These are phyloP conservation scores for Castanopsis chinensis DNA, from an alignment of 306 rosid genomes.

Conservation along the genomic window DNA sequence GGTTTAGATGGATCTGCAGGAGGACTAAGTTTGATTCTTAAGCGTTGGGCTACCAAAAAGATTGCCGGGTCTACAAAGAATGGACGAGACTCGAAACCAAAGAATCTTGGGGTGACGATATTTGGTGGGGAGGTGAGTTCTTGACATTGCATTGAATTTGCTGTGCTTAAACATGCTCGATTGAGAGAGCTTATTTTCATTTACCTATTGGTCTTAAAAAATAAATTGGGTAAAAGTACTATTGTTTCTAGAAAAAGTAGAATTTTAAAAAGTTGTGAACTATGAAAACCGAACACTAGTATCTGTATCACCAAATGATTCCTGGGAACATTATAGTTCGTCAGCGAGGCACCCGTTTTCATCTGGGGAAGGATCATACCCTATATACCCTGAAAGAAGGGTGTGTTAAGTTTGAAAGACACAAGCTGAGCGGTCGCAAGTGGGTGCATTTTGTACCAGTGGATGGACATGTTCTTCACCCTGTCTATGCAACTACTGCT, in stretches of 20 bases:
- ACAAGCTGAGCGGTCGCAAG: conserved; percentile 76
- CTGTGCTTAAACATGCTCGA: neutral
- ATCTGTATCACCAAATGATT: conserved; percentile 32
- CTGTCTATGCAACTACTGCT: conserved; percentile 35
- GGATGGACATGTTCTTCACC: conserved; percentile 88
- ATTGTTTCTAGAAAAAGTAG: neutral
- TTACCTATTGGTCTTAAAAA: too few relatives aligned
- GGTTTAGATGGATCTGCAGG: conserved; percentile 32
- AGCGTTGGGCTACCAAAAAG: conserved; percentile 93
- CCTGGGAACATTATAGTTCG: conserved; percentile 88
- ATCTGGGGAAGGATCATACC: conserved; percentile 87
- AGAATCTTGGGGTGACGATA: conserved; percentile 88
- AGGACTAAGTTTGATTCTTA: conserved; percentile 64
- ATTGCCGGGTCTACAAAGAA: conserved; percentile 86
- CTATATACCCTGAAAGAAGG: conserved; percentile 84
- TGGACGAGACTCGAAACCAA: conserved; percentile 85
- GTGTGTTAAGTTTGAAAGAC: conserved; percentile 61
- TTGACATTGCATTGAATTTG: neutral
- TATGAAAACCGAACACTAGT: too few relatives aligned
- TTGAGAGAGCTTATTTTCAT: neutral
- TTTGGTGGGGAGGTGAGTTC: conserved; percentile 84
- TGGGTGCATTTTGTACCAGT: conserved; percentile 81
- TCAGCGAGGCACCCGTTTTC: conserved; percentile 87
- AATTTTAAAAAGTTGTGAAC: too few relatives aligned
- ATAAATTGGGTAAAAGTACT: neutral